A percentile compares a stretch with the other conserved stretches of the same genome.
Conservation (phyloP, 169 alveolate genomes). For the Eimeria mitis region DNA sequence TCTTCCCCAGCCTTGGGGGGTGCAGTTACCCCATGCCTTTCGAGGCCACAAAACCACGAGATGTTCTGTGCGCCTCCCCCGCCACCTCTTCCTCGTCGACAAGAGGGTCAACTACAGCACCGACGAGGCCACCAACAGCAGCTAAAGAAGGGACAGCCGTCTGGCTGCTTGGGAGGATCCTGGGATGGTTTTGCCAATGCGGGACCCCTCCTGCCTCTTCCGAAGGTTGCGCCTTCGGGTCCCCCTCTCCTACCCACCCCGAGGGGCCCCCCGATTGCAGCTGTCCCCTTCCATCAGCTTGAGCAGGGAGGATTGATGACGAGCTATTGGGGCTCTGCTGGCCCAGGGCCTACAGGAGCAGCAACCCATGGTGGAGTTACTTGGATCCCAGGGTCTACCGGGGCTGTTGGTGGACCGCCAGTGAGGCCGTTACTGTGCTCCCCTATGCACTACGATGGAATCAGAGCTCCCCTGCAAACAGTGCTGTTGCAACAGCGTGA, state of each 20-base stretch:
- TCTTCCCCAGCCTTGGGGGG: background rate
- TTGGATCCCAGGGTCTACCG: constrained; percentile 2
- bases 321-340: background rate
- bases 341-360: constrained; percentile 1
- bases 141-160: background rate
- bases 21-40: background rate
- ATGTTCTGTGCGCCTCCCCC: background rate
- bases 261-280: background rate
- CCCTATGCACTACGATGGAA: constrained; percentile 1
- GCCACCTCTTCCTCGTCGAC: constrained; percentile 22
- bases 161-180: background rate
- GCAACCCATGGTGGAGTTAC: background rate
- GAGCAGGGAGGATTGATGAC: background rate
- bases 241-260: constrained; percentile 61
- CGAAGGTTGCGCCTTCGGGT: background rate
- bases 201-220: constrained; percentile 30
- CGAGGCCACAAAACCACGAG: background rate
- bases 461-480: background rate
- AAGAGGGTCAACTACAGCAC: background rate
- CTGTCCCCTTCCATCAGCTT: background rate
- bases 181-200: constrained; percentile 12
- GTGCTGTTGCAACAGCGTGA: background rate
- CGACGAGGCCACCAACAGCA: constrained; percentile 6
- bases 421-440: background rate
- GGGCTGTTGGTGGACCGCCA: background rate